Evolutionary conservation across 2,329 filamentous ascomycete species (phyloP).

Genomic region (Aspergillus tubingensis): DNA sequence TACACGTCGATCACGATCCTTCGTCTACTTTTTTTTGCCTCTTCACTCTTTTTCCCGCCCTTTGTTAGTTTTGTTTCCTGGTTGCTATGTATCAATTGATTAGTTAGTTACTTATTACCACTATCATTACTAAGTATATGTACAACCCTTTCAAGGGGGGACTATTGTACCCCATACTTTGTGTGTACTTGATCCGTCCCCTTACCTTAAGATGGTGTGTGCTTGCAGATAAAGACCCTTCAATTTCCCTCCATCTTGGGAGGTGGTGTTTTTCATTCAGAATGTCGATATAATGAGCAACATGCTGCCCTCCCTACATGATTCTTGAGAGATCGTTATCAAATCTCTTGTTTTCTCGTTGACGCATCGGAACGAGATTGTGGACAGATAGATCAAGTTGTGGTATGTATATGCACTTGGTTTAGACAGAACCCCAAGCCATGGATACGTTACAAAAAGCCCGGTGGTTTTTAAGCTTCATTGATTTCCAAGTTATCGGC

Average conservation of each 20-base stretch:
- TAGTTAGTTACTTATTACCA: not conserved
- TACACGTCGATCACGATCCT: not conserved
- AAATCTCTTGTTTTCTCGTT: not conserved
- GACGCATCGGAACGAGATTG: not conserved
- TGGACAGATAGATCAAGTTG: not conserved
- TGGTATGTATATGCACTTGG: not conserved
- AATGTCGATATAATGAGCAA: not conserved
- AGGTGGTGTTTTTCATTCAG: not conserved
- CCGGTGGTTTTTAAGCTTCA: not conserved
- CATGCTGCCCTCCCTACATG: not conserved
- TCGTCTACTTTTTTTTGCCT: not conserved
- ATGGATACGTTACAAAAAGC: not conserved
- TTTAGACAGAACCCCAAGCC: not conserved
- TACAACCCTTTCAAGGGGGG: not conserved
- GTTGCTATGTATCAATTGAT: not conserved
- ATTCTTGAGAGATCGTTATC: not conserved
- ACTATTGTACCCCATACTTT: not conserved
- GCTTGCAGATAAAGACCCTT: not conserved
- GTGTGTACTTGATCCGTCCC: not conserved
- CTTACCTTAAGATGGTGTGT: conserved; percentile 3
- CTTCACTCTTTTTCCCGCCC: not conserved
- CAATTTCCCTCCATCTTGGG: not conserved
- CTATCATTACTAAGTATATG: not conserved
- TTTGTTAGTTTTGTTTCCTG: not conserved
- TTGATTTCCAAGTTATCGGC: not conserved